A percentile compares a stretch with the other conserved stretches of the same genome.
Conservation (phyloP, 1,284 basidiomycete species). For the Ganoderma resinaceum region DNA sequence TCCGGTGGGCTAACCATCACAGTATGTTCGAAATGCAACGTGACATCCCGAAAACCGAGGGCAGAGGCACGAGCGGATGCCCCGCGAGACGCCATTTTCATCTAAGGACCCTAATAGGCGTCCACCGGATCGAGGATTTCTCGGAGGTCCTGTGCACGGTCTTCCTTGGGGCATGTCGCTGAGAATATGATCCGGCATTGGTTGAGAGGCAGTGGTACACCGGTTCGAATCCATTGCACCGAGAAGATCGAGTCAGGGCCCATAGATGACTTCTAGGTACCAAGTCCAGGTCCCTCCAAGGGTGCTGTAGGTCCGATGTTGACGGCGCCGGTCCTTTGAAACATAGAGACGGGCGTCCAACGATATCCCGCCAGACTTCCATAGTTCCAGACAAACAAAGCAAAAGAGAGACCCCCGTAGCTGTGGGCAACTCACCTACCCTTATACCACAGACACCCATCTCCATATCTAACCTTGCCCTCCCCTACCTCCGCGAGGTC, state of each 20-base stretch:
- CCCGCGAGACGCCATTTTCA: not conserved
- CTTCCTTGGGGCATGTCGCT: not conserved
- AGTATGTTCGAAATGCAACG: not conserved
- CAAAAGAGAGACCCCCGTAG: not conserved
- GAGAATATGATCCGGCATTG: not conserved
- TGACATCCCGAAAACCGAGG: not conserved
- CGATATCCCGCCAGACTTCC: not conserved
- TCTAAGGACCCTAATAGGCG: not conserved
- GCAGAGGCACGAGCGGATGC: not conserved
- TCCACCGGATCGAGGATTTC: not conserved
- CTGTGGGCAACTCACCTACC: conserved; percentile 53
- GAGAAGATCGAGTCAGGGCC: not conserved
- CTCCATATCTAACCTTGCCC: conserved; percentile 93
- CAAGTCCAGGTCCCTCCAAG: not conserved
- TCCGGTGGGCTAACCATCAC: no score
- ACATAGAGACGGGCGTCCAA: not conserved
- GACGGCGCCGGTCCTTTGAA: not conserved
- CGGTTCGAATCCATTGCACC: not conserved
- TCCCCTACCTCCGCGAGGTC: conserved; percentile 89
- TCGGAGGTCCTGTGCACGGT: not conserved
- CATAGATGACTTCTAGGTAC: not conserved
- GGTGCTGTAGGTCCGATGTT: not conserved
- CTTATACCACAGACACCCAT: conserved; percentile 95
- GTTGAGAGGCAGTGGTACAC: not conserved
- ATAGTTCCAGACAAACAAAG: not conserved